These are phyloP conservation scores for Scalesia atractyloides DNA, from an alignment of 129 eudicot genomes.

Conservation along the genomic window DNA sequence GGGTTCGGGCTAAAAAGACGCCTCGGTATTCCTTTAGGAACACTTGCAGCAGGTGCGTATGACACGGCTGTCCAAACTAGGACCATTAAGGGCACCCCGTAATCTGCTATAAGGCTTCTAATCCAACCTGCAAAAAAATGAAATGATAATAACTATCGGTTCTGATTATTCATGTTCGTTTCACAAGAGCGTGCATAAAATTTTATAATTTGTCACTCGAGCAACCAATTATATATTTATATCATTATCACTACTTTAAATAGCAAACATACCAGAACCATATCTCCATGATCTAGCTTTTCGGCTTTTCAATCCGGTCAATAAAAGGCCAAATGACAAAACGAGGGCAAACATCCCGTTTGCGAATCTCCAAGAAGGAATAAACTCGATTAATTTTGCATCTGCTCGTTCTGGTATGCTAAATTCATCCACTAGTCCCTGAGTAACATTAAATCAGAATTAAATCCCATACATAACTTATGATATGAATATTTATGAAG, in stretches of 20 bases:
- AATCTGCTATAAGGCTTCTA: constrained; percentile 92
- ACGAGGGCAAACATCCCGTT: constrained; percentile 99
- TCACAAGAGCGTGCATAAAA: neutral
- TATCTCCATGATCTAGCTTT: constrained; percentile 99
- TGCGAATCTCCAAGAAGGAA: constrained; percentile 91
- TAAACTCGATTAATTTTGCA: constrained; percentile 46
- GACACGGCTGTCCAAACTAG: constrained; percentile 86
- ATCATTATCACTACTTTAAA: neutral
- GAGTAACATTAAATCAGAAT: neutral
- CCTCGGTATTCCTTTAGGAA: constrained; percentile 86
- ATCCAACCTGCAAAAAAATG: constrained; percentile 54
- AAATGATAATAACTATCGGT: neutral
- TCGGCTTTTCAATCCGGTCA: constrained; percentile 85
- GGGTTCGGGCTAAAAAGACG: constrained; percentile 96
- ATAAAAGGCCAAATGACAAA: constrained; percentile 85
- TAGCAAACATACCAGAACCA: constrained; percentile 66
- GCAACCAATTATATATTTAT: neutral
- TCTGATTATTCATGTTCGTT: neutral
- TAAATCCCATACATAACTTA: neutral
- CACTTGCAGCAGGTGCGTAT: constrained; percentile 71
- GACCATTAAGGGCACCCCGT: constrained; percentile 98
- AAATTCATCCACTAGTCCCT: constrained; percentile 96
- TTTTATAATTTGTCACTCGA: neutral
- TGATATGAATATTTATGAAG: neutral
- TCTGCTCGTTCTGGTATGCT: constrained; percentile 65